These are phyloP conservation scores for Rhazya stricta DNA, from an alignment of 257 asterid genomes.

Conservation along the genomic window DNA sequence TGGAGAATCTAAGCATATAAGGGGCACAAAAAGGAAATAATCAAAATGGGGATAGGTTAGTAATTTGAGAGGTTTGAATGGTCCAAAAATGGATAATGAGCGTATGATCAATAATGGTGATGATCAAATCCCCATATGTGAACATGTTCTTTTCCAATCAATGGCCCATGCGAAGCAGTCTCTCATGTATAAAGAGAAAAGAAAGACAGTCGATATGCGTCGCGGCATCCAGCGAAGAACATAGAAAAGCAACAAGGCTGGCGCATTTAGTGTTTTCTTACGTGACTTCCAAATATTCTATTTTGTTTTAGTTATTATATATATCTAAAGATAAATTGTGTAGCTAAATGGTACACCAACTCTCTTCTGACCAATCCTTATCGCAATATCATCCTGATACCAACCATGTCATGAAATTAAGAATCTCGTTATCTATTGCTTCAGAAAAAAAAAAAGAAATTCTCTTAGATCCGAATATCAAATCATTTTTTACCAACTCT, in stretches of 20 bases:
- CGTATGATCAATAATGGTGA: neutral
- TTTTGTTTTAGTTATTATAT: slow-evolving; percentile 13
- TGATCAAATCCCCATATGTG: slow-evolving; percentile 30
- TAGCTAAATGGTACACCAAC: slow-evolving; percentile 20
- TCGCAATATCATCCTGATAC: neutral
- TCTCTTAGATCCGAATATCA: too few relatives aligned
- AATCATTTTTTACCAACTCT: too few relatives aligned
- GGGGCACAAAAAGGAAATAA: too few relatives aligned
- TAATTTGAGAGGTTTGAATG: neutral
- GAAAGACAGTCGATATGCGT: too few relatives aligned
- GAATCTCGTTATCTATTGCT: too few relatives aligned
- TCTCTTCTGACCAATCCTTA: neutral
- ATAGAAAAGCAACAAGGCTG: slow-evolving; percentile 16
- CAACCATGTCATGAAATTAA: neutral
- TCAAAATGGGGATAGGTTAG: too few relatives aligned
- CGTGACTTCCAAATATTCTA: slow-evolving; percentile 28
- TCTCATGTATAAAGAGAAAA: too few relatives aligned
- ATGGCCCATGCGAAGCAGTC: too few relatives aligned
- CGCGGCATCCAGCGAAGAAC: slow-evolving; percentile 26
- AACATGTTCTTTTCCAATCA: too few relatives aligned
- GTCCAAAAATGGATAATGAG: neutral
- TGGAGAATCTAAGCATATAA: neutral
- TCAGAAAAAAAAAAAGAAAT: too few relatives aligned
- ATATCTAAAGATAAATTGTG: slow-evolving; percentile 2
- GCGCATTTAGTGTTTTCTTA: slow-evolving; percentile 29